phyloP scores from a whole-genome alignment of 2,329 filamentous ascomycete species.

The Trichoderma koningiopsis region DNA sequence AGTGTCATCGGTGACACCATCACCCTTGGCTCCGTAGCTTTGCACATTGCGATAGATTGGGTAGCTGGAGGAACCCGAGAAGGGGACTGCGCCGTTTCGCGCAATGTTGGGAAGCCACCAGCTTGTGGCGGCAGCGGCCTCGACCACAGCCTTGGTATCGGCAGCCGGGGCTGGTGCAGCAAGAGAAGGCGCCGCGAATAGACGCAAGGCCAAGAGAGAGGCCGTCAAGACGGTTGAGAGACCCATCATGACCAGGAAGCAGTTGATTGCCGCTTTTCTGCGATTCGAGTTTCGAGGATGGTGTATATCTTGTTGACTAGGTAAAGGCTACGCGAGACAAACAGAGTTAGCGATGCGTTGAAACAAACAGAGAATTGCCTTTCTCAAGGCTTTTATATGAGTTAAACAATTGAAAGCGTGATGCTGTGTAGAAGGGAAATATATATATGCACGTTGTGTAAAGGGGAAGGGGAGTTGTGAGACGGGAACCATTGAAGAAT shows the following conservation, averaged over 20 bases:
- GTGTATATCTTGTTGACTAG: background rate
- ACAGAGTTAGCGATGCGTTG: conserved; percentile 16
- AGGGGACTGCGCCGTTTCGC: conserved; percentile 70
- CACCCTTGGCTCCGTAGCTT: conserved; percentile 73
- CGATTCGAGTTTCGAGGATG: conserved; percentile 10
- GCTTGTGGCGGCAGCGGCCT: conserved; percentile 38
- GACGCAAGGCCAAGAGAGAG: conserved; percentile 47
- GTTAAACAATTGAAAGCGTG: background rate
- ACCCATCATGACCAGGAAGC: conserved; percentile 48
- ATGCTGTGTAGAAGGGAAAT: background rate
- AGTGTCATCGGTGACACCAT: conserved; percentile 76
- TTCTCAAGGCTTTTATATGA: conserved; percentile 4
- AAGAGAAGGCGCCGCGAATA: conserved; percentile 43
- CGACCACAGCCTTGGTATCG: conserved; percentile 28
- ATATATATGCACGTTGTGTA: background rate
- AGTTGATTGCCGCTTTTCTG: background rate
- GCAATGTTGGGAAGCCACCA: conserved; percentile 75
- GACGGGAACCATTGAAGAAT: conserved; percentile 5
- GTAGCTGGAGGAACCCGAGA: conserved; percentile 53
- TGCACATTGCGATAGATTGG: conserved; percentile 76
- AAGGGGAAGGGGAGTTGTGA: background rate
- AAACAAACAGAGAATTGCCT: background rate
- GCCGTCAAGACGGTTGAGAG: conserved; percentile 47
- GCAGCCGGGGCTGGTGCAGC: conserved; percentile 30
- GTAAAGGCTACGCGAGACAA: conserved; percentile 16